Evolutionary conservation across 208 protist genomes (phyloP), one percentile per base, ranked within the genome.

Genomic region (Trypanosomatidae sp.): DNA sequence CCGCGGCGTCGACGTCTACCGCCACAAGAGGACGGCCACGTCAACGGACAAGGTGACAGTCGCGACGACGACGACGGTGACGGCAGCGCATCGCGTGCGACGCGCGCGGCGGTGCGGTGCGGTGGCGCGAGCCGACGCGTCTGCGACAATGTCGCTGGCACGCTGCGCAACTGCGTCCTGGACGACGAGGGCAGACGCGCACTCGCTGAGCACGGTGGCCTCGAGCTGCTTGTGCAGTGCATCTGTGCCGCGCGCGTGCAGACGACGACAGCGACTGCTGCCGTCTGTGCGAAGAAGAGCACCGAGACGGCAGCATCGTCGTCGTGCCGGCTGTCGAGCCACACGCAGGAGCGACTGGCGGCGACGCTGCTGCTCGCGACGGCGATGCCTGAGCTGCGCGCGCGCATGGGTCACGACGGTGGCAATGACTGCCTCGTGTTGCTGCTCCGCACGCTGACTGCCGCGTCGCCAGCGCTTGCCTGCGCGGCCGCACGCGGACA

Each of bases 141-240:
- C 39, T 53, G 87, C 21, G 87, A 96, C 49, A 96, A 96, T 57
- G 72, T 84, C 16, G 75, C 79, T 2, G 87, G 87, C 20, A 88
- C 73, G 33, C 53, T 96, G 22, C 79, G 90, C 23, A 96, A 96
- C 62, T 95, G 87, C 66, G 84, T 76, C 48, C 87, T 94, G 41
- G 92, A 93, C 45, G 90, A 96, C 51, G 76, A 91, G 54, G 94
- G 91, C 53, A 96, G 95, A 48, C 65, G 74, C 11, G 76, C 67
- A 15, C 79, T 94, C 43, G 65, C 67, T 30, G 82, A 96, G 23
- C 74, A 79, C 11, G 73, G 82, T 38, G 82, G 88, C 2, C 66
- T 95, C 8, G 74, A 90, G 46, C 48, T 93, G 25, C 45, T 95
- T 6, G 55, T 95, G 22, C 30, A 62, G 7, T 60, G 71, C 42